Evolutionary conservation across 805 yeast genomes (phyloP).

Genomic region (Candida michaelii): DNA sequence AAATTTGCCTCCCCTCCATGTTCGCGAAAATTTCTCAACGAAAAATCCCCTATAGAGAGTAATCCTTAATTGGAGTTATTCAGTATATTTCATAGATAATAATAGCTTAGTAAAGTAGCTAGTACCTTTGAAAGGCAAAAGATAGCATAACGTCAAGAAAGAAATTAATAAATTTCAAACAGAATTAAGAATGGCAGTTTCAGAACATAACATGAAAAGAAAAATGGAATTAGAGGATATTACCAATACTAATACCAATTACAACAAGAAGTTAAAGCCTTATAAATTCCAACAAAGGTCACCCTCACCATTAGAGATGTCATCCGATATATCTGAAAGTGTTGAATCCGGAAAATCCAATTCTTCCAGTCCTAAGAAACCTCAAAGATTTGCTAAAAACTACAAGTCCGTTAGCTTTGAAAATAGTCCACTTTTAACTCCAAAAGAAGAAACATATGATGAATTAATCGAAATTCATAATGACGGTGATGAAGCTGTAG

Average conservation of each 20-base stretch:
- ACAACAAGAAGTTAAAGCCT: constrained; percentile 21
- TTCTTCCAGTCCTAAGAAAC: constrained; percentile 3
- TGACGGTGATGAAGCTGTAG: neutral
- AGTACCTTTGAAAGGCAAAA: neutral
- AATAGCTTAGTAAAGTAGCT: neutral
- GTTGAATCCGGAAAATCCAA: constrained; percentile 2
- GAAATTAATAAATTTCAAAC: neutral
- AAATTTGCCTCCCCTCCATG: constrained; percentile 5
- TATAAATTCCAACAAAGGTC: constrained; percentile 16
- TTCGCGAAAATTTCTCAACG: constrained; percentile 11
- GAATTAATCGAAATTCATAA: constrained; percentile 14
- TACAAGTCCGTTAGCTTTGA: constrained; percentile 15
- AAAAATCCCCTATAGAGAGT: constrained; percentile 9
- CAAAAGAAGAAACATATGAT: constrained; percentile 42
- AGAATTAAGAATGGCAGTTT: constrained; percentile 13
- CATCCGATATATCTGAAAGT: constrained; percentile 14
- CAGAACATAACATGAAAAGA: constrained; percentile 25
- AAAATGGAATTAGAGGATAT: constrained; percentile 39
- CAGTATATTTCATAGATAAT: constrained; percentile 1
- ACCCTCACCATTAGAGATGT: constrained; percentile 22
- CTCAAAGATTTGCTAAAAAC: neutral
- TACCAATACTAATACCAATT: constrained; percentile 26
- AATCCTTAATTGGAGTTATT: constrained; percentile 14
- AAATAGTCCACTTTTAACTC: constrained; percentile 36
- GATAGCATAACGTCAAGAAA: neutral